Base-by-base conservation (phyloP, 2,329 filamentous ascomycete genomes). In the Hymenotorrendiella dingleyae region DNA sequence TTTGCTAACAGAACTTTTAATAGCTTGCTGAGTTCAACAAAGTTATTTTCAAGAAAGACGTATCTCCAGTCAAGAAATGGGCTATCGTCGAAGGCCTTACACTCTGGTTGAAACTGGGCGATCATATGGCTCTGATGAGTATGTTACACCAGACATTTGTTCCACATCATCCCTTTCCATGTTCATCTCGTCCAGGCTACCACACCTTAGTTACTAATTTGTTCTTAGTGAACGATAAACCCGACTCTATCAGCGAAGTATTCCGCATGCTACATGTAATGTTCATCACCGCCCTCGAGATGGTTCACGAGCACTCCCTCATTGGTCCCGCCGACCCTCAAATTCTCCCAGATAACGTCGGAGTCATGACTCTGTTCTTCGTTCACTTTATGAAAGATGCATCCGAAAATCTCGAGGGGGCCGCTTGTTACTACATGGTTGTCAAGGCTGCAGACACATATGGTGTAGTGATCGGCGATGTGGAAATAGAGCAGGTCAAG, bases 191-290 rank as follows among this genome's bases (percentile, higher is more conserved):
- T n/a, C n/a, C n/a, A n/a, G n/a, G n/a, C n/a, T n/a, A n/a, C n/a
- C n/a, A n/a, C n/a, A n/a, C n/a, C n/a, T n/a, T n/a, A n/a, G n/a
- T n/a, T n/a, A n/a, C n/a, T n/a, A n/a, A n/a, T n/a, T n/a, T n/a
- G n/a, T n/a, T 3, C 4, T 12, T 20, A 36, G 37, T 45, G 42
- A 40, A 32, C 33, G 40, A 37, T 11, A 22, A 43, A n/a, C 23
- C 32, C 26, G 40, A 37, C 21, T 9, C 14, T 34, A 17, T 37
- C 1, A 17, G 11, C 8, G 36, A 40, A 32, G 22, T 40, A 17
- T 50, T 68, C 12, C 65, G 72, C 49, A 76, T 76, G 73, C 71
- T 74, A 68, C 67, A 76, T 48, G 69, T 74, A 60, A 76, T 76
- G 55, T 60, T 76, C 38, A 74, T 71, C 61, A 73, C 75, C 41